Evolutionary conservation across 768 basidiomycete genomes (phyloP), one percentile per base, ranked within the genome.

Genomic region (Amanita phalloides): DNA sequence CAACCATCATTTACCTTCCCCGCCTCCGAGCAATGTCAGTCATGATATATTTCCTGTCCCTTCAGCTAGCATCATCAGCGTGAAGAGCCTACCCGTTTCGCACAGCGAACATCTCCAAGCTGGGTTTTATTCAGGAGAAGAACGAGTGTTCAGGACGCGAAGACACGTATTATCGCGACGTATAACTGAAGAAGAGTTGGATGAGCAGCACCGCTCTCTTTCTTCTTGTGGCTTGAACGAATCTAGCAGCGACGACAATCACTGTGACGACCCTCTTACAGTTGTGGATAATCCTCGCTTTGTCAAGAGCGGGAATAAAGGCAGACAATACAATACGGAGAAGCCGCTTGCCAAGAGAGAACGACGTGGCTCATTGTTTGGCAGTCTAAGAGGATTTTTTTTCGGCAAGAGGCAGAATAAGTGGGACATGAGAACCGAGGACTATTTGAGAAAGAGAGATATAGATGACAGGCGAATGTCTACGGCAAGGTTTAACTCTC

Each of bases 251-350:
- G 70, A 68, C 5, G 69, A 69, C 11, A 62, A 59, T 14, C 56
- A 64, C 11, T 58, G 60, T 6, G 56, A 60, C 32, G 61, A 60
- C 1, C 63, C 67, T n/a, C 55, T 75, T 9, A 62, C 66, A 38
- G 67, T 81, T 4, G 71, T 76, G n/a, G 81, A 82, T 57, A 83
- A 83, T 56, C 73, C 76, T 11, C 70, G 74, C 23, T 81, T 77
- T 53, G 61, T 68, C 25, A 45, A 52, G 20, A 26, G 43, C n/a
- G 45, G 45, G 35, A 48, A 57, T 35, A 48, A 57, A 4, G 36
- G 48, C n/a, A 56, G 54, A 33, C 32, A 25, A 8, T 49, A 37
- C 36, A 28, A 23, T 14, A 46, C 39, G 23, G 23, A 33, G 33
- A 45, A 42, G 17, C 17, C 23, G 20, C 21, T 26, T 10, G 2